These are phyloP conservation scores for Arachnomyces sp. DNA, from an alignment of 2,329 filamentous ascomycete species.

Conservation along the genomic window DNA sequence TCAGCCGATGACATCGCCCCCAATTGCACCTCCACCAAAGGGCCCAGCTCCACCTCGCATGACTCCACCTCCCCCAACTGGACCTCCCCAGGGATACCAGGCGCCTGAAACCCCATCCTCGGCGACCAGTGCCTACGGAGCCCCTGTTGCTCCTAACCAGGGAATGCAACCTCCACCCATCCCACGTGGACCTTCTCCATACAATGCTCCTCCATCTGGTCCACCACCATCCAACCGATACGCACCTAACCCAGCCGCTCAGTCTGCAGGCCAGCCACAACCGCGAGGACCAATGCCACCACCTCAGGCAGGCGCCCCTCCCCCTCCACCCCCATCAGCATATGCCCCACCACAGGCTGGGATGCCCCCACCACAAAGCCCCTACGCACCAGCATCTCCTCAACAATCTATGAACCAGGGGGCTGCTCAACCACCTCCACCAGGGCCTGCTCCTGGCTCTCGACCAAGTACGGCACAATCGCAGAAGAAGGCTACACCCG, in stretches of 20 bases:
- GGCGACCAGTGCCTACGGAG: constrained; percentile 34
- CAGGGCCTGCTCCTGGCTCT: constrained; percentile 32
- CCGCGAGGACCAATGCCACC: constrained; percentile 43
- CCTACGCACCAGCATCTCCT: constrained; percentile 40
- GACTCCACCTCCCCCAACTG: constrained; percentile 58
- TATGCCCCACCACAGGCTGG: constrained; percentile 50
- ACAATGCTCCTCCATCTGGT: constrained; percentile 66
- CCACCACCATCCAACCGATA: constrained; percentile 68
- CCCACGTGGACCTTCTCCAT: constrained; percentile 71
- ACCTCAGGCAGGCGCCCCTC: constrained; percentile 29
- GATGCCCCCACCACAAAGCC: constrained; percentile 30
- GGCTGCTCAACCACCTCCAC: constrained; percentile 29
- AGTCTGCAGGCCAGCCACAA: constrained; percentile 40
- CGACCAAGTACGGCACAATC: constrained; percentile 43
- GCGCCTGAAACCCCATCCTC: constrained; percentile 46
- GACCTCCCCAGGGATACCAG: constrained; percentile 44
- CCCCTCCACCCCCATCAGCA: constrained; percentile 41
- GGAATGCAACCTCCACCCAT: constrained; percentile 46
- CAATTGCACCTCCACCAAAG: constrained; percentile 73
- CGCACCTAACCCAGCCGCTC: constrained; percentile 56
- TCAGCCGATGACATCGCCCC: constrained; percentile 51
- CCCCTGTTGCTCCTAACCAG: constrained; percentile 36
- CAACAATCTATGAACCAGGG: constrained; percentile 22
- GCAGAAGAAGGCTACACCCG: constrained; percentile 38
- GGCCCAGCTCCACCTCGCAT: constrained; percentile 58